Conservation (phyloP, 805 yeast genomes). For the Candida ponderosae region DNA sequence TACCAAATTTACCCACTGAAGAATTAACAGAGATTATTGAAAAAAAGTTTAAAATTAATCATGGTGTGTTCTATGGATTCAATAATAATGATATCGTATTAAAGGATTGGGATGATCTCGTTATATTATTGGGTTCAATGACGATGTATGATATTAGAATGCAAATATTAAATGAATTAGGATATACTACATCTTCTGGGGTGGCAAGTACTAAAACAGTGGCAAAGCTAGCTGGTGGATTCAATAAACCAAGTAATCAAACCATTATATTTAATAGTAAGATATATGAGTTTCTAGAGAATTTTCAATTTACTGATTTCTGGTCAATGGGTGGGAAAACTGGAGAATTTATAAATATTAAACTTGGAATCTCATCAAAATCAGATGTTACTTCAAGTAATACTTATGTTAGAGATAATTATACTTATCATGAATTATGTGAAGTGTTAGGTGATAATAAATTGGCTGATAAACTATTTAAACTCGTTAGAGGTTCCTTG, state of each 20-base stretch:
- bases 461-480: slow-evolving; percentile 47
- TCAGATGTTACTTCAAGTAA: slow-evolving; percentile 43
- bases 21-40: slow-evolving; percentile 23
- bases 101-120: slow-evolving; percentile 76
- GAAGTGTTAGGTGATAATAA: slow-evolving; percentile 34
- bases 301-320: slow-evolving; percentile 63
- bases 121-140: slow-evolving; percentile 59
- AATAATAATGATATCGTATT: slow-evolving; percentile 7
- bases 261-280: slow-evolving; percentile 54
- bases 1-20: slow-evolving; percentile 38
- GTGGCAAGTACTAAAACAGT: slow-evolving; percentile 66
- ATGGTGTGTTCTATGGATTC: neutral
- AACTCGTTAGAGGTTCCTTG: slow-evolving; percentile 58
- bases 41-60: neutral
- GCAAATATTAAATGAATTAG: slow-evolving; percentile 43
- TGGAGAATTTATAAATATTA: slow-evolving; percentile 52
- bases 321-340: slow-evolving; percentile 90
- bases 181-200: slow-evolving; percentile 89
- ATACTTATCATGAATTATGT: slow-evolving; percentile 30
- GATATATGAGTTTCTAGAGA: slow-evolving; percentile 44
- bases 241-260: slow-evolving; percentile 79
- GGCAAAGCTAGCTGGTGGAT: slow-evolving; percentile 84
- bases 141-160: slow-evolving; percentile 47
- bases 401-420: slow-evolving; percentile 41
- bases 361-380: slow-evolving; percentile 24